Base-by-base conservation (phyloP, 1,139 yeast genomes). In the Taiozyma sp. region DNA sequence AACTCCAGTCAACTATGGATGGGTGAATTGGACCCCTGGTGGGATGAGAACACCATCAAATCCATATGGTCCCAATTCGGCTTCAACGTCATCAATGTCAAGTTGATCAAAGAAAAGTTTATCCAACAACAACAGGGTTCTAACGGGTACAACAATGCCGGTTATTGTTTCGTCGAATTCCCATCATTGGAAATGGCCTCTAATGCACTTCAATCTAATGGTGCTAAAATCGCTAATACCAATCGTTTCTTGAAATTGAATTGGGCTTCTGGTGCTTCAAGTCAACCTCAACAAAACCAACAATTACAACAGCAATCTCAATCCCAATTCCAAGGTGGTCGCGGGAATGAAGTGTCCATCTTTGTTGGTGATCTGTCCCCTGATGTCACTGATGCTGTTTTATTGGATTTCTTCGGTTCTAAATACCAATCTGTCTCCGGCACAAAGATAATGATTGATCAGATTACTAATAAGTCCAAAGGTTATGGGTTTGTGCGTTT, bases 401-500 rank as follows among this genome's bases (percentile, higher is more conserved):
- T 90, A 35, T 76, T 81, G 53, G 83, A 85, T 43, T 71, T 80
- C 44, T 90, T 91, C 69, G 89, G 85, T 62, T 71, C 80, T 19
- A 77, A 80, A 53, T 90, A 79, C 67, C 81, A 85, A 8, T 83
- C 91, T 39, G 84, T 91, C 49, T 83, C 87, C 59, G 89, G 91
- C 45, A 96, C 87, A 26, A 84, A 90, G 62, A 88, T 91, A 51
- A 89, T 90, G 93, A 73, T 83, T 5, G 97, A 91, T 65, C 84
- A 89, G 3, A 73, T 77, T 24, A 81, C 95, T 3, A 87, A 86
- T 19, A 74, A 77, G 24, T 85, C 96, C 3, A 81, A 93, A 59
- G 95, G 97, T 42, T 89, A 88, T 69, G 98, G 97, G 1, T 90
- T 91, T 68, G 93, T 90, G n/a, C 77, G 96, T 54, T 89, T 91